Conservation (phyloP, 495 filamentous ascomycete genomes). For the Hypoxylon crocopeplum region DNA sequence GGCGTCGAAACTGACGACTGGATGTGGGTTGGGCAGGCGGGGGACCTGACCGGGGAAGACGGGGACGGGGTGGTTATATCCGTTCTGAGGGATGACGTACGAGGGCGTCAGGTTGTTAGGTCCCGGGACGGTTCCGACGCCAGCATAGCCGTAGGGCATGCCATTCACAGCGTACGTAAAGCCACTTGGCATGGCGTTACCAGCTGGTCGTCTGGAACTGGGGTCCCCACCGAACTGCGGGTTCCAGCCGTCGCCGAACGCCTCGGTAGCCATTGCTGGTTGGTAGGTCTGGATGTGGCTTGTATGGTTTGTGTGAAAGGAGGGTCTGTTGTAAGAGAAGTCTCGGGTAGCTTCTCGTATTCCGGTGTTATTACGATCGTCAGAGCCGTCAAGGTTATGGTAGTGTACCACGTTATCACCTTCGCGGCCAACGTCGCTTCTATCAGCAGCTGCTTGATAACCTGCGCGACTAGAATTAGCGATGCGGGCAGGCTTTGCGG, state of each 20-base stretch:
- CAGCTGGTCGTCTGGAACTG: neutral
- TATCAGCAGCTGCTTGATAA: too few relatives aligned
- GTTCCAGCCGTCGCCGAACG: conserved; percentile 29
- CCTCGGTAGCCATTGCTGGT: conserved; percentile 14
- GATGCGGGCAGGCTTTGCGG: neutral
- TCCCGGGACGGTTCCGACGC: conserved; percentile 8
- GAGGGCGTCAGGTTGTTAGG: conserved; percentile 14
- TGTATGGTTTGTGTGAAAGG: neutral
- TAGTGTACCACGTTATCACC: neutral
- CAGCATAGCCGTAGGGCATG: neutral
- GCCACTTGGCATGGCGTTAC: neutral
- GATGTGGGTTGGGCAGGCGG: conserved; percentile 45
- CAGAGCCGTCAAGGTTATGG: neutral
- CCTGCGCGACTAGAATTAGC: too few relatives aligned
- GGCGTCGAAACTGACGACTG: conserved; percentile 53
- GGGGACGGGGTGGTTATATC: conserved; percentile 23
- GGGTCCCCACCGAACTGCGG: conserved; percentile 24
- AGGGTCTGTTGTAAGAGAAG: neutral
- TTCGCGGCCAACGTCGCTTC: neutral
- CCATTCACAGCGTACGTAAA: conserved; percentile 1
- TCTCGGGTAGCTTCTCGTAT: neutral
- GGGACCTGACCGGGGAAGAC: conserved; percentile 27
- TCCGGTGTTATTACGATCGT: neutral
- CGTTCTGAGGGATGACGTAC: conserved; percentile 29
- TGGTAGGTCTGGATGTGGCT: neutral